Conservation (phyloP, 2,329 filamentous ascomycete genomes). For the Colletotrichum destructivum region DNA sequence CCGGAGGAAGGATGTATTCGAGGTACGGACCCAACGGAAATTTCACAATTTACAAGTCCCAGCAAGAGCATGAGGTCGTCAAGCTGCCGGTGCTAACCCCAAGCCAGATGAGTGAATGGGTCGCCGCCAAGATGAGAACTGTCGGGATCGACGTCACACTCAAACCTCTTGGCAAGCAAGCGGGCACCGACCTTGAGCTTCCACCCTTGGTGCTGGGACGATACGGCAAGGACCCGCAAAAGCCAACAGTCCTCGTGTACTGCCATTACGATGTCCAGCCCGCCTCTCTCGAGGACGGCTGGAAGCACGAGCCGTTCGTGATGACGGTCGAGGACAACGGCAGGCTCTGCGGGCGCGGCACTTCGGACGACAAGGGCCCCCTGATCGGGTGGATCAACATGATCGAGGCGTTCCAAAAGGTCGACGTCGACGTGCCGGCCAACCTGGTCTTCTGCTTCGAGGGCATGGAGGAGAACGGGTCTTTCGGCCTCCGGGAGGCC, state of each 20-base stretch:
- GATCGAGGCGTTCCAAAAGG: conserved; percentile 97
- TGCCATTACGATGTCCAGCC: conserved; percentile 99
- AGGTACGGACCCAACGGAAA: conserved; percentile 48
- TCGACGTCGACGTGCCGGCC: conserved; percentile 92
- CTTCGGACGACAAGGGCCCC: conserved; percentile 97
- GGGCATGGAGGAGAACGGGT: conserved; percentile 99
- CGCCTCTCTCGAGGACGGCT: conserved; percentile 92
- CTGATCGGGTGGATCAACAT: conserved; percentile 98
- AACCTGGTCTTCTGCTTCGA: conserved; percentile 99
- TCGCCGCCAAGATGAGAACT: conserved; percentile 85
- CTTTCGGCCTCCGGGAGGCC: conserved; percentile 94
- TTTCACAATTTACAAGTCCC: not conserved
- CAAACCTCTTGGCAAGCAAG: conserved; percentile 90
- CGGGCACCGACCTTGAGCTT: conserved; percentile 89
- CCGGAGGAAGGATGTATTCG: conserved; percentile 90
- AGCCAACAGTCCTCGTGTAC: conserved; percentile 96
- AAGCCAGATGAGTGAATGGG: conserved; percentile 88
- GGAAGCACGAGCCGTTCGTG: conserved; percentile 94
- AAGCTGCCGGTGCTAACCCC: not conserved
- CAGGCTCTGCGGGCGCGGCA: conserved; percentile 95
- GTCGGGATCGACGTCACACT: conserved; percentile 91
- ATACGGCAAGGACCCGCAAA: conserved; percentile 92
- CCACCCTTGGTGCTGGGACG: conserved; percentile 93
- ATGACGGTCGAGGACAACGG: conserved; percentile 90
- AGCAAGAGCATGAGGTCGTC: no score